Conservation (phyloP, 2,329 filamentous ascomycete species). For the Coniochaeta prunicola region DNA sequence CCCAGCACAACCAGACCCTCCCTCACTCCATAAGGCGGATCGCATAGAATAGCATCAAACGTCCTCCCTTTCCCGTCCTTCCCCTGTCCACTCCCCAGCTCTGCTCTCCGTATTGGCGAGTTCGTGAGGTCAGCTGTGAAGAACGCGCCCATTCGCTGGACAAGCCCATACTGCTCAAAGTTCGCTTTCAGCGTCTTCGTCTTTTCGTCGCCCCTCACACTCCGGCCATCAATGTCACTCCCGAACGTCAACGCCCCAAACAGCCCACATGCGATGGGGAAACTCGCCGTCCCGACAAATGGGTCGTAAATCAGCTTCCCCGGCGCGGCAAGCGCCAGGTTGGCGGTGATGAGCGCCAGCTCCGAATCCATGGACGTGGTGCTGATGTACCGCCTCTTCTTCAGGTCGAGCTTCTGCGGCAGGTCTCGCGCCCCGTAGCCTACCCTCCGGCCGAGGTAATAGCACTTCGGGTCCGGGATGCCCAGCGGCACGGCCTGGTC, state of each 20-base stretch:
- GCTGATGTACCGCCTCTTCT: slow-evolving; percentile 88
- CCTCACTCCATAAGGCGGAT: slow-evolving; percentile 91
- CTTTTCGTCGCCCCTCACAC: slow-evolving; percentile 64
- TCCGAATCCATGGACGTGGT: slow-evolving; percentile 98
- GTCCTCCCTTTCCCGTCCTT: slow-evolving; percentile 30
- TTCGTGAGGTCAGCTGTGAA: slow-evolving; percentile 88
- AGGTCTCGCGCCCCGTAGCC: slow-evolving; percentile 59
- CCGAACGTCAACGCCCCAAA: slow-evolving; percentile 81
- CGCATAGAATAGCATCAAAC: slow-evolving; percentile 88
- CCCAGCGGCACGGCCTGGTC: slow-evolving; percentile 41
- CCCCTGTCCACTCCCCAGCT: slow-evolving; percentile 17
- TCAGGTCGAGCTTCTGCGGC: slow-evolving; percentile 73
- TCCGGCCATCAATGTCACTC: slow-evolving; percentile 88
- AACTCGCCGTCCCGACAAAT: slow-evolving; percentile 91
- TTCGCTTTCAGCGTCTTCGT: slow-evolving; percentile 56
- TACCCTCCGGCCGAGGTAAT: slow-evolving; percentile 69
- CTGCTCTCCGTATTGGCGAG: slow-evolving; percentile 56
- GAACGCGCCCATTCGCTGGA: slow-evolving; percentile 60
- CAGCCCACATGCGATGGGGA: slow-evolving; percentile 82
- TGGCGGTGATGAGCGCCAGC: slow-evolving; percentile 83
- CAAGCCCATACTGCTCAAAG: slow-evolving; percentile 75
- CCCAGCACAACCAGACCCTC: slow-evolving; percentile 89
- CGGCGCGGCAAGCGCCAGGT: slow-evolving; percentile 74
- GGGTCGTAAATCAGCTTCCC: slow-evolving; percentile 90
- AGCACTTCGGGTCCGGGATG: slow-evolving; percentile 45